Evolutionary conservation across 2,329 filamentous ascomycete species (phyloP), one percentile per base, ranked within the genome.

Genomic region (Pseudocercospora pini-densiflorae): DNA sequence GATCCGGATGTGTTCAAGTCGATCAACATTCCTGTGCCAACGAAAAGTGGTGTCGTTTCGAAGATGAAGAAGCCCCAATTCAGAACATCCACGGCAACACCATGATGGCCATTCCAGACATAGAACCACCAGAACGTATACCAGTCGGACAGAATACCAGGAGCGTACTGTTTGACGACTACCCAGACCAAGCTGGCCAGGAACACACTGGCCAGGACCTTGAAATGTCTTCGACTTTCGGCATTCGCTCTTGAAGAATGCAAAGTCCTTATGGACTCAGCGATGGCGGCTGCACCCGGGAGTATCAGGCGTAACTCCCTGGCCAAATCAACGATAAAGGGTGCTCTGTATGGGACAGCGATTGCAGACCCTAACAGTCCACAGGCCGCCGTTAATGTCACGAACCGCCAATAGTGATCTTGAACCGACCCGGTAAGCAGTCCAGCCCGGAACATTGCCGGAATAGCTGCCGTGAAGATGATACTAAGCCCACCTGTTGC

Each of bases 51-150:
- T 24, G 23, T 27, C 23, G 19, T 24, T 16, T 55, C 51, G 24
- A 55, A 27, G 2, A n/a, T 23, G 51, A 55, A 55, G 51, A 55
- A 55, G 19, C 51, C 51, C 51, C 51, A 55, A 16, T 55, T 55
- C 12, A 55, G 3, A 7, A 29, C 6, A 27, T 55, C 29, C 8
- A 24, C 29, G 16, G 51, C 19, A 19, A n/a, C 51, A 19, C 40
- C 40, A 5, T n/a, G 14, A 55, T 55, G 51, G 8, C 51, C 51
- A 31, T 31, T 55, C 51, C 51, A 55, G 51, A 31, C 29, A 55
- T 55, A 55, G 19, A 55, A 27, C 51, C 51, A 55, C 23, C 51
- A 55, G 51, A 55, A 55, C 6, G 51, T 19, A 31, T 55, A 55
- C 51, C 51, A 55, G 24, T 55, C 24, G 19, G 29, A 55, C 23